phyloP scores from a whole-genome alignment of 305 asterid species.

The Plantago lanceolata region DNA sequence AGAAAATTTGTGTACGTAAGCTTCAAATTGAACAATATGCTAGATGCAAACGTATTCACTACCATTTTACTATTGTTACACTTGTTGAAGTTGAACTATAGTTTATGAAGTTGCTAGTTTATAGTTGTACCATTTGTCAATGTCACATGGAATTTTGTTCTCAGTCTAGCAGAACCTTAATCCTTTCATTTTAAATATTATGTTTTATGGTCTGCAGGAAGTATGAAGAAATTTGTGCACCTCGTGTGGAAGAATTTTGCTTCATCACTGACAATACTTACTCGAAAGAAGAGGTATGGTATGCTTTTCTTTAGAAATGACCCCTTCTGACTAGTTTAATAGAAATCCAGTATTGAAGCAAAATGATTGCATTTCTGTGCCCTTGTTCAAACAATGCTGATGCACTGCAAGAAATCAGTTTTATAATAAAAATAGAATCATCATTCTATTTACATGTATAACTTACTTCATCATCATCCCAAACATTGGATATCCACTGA shows the following conservation, averaged over 20 bases:
- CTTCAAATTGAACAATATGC: slow-evolving; percentile 14
- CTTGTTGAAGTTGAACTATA: not conserved
- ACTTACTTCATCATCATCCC: not conserved
- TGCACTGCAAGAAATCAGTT: not conserved
- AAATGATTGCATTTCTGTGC: no score
- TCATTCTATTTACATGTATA: not conserved
- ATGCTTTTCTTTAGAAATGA: not conserved
- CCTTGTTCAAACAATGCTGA: no score
- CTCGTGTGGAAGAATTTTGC: slow-evolving; percentile 92
- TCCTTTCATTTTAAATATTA: slow-evolving; percentile 21
- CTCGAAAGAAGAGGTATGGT: slow-evolving; percentile 73
- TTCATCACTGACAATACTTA: slow-evolving; percentile 89
- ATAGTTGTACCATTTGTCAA: slow-evolving; percentile 6
- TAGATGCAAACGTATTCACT: not conserved
- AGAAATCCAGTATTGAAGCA: no score
- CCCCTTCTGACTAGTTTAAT: not conserved
- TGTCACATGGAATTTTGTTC: slow-evolving; percentile 13
- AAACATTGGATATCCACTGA: slow-evolving; percentile 4
- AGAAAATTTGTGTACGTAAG: not conserved
- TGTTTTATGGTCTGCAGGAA: slow-evolving; percentile 47
- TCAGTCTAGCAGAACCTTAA: slow-evolving; percentile 16
- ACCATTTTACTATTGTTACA: not conserved
- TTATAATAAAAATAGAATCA: not conserved
- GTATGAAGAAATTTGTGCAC: slow-evolving; percentile 96
- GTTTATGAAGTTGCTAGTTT: not conserved